Evolutionary conservation across 176 grass and related monocot genomes (phyloP).

Genomic region (sorghum (Sorghum bicolor)): Sorghum_bicolor_NCBIv3 NC_012872.2:68194501-68195000

Average conservation of each 20-base stretch:
- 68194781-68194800: not conserved
- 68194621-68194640: slow-evolving; percentile 85
- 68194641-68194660: slow-evolving; percentile 88
- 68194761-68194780: not conserved
- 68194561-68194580: not conserved
- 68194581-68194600: not conserved
- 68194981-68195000: slow-evolving; percentile 93
- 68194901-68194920: slow-evolving; percentile 89
- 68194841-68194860: slow-evolving; percentile 9
- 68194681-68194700: slow-evolving; percentile 83
- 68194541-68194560: not conserved
- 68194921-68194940: slow-evolving; percentile 90
- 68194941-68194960: slow-evolving; percentile 97
- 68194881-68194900: slow-evolving; percentile 98
- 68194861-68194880: slow-evolving; percentile 50
- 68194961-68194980: slow-evolving; percentile 96
- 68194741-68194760: slow-evolving; percentile 35
- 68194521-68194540: not conserved
- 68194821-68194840: not conserved
- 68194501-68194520: not conserved
- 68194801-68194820: not conserved
- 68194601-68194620: slow-evolving; percentile 97
- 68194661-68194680: slow-evolving; percentile 94
- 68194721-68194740: slow-evolving; percentile 94
- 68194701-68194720: slow-evolving; percentile 97